Evolutionary conservation across 176 grass and related monocot species (phyloP).

Genomic region (Ensete ventricosum): DNA sequence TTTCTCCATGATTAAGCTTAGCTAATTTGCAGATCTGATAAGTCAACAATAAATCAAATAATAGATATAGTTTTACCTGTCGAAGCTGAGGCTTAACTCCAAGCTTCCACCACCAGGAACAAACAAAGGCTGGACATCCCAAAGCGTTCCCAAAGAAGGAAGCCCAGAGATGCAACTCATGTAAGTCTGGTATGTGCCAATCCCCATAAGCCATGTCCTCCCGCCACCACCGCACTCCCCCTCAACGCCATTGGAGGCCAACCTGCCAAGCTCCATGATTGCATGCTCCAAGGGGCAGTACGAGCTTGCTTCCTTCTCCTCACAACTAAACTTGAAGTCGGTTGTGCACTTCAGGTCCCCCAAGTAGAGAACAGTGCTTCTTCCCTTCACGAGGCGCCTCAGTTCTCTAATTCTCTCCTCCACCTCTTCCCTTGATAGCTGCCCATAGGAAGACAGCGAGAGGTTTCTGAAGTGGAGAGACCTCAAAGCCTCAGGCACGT

Average conservation of each 20-base stretch:
- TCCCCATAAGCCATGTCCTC: slow-evolving; percentile 57
- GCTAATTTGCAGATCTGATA: neutral
- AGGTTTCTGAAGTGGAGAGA: slow-evolving; percentile 51
- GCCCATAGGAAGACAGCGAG: slow-evolving; percentile 50
- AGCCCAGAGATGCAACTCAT: slow-evolving; percentile 53
- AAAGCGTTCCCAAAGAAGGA: slow-evolving; percentile 67
- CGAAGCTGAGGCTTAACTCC: slow-evolving; percentile 62
- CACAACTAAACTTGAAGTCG: slow-evolving; percentile 43
- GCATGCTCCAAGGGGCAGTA: slow-evolving; percentile 70
- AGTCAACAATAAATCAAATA: neutral
- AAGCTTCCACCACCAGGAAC: slow-evolving; percentile 52
- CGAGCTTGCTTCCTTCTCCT: slow-evolving; percentile 24
- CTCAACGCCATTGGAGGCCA: slow-evolving; percentile 25
- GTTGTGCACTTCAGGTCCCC: slow-evolving; percentile 71
- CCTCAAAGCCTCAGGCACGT: slow-evolving; percentile 38
- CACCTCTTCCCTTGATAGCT: slow-evolving; percentile 48
- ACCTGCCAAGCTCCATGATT: slow-evolving; percentile 49
- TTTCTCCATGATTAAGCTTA: neutral
- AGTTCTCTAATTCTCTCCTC: slow-evolving; percentile 64
- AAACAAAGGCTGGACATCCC: slow-evolving; percentile 51
- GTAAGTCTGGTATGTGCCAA: slow-evolving; percentile 65
- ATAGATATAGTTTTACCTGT: slow-evolving; percentile 43
- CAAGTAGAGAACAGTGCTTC: slow-evolving; percentile 44
- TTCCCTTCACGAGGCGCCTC: slow-evolving; percentile 41
- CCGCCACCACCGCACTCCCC: slow-evolving; percentile 10